phyloP scores from a whole-genome alignment of 495 filamentous ascomycete species.

The Penicillium psychrofluorescens region DNA sequence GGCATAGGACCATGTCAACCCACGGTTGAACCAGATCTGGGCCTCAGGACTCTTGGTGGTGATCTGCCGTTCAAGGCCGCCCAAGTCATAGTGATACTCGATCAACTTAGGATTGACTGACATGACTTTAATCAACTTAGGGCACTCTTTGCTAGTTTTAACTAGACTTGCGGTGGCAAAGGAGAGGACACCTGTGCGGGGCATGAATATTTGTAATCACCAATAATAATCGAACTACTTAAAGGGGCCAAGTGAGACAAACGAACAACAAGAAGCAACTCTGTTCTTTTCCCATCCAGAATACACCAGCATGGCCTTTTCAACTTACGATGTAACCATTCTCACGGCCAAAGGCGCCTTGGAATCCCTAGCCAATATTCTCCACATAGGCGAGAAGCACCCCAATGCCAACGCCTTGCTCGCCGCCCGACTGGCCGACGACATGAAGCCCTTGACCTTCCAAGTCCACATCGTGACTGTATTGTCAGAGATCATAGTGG shows the following conservation, averaged over 20 bases:
- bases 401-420: constrained; percentile 12
- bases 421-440: constrained; percentile 18
- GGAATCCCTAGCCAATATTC: constrained; percentile 13
- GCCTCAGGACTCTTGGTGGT: constrained; percentile 17
- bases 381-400: constrained; percentile 13
- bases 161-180: too few species aligned
- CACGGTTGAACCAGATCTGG: constrained; percentile 31
- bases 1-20: constrained; percentile 26
- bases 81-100: constrained; percentile 15
- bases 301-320: constrained; percentile 8
- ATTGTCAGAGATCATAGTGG: constrained; percentile 15
- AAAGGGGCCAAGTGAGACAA: too few species aligned
- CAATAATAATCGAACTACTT: too few species aligned
- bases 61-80: constrained; percentile 10
- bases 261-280: too few species aligned
- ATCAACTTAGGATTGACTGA: not conserved
- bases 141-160: too few species aligned
- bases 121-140: too few species aligned
- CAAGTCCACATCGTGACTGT: constrained; percentile 34
- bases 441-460: constrained; percentile 39
- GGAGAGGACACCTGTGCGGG: too few species aligned
- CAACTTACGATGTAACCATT: constrained; percentile 25
- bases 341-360: constrained; percentile 13
- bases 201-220: too few species aligned
- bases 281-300: too few species aligned